These are phyloP conservation scores for Kockovaella imperatae DNA, from an alignment of 768 basidiomycete species.

Conservation along the genomic window DNA sequence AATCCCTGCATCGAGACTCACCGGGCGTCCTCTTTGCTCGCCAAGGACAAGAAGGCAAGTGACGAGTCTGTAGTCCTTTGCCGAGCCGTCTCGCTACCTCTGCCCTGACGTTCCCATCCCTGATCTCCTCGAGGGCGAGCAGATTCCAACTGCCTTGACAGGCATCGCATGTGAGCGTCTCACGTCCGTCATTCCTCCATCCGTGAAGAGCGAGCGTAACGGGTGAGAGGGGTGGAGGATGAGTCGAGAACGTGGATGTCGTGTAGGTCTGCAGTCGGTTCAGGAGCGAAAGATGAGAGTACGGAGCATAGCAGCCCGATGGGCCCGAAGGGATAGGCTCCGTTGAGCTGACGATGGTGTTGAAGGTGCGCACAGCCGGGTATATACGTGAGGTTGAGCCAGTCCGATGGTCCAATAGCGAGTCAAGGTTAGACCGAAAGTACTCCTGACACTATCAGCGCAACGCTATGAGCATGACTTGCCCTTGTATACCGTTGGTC, in stretches of 20 bases:
- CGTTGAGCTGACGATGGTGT: conserved; percentile 12
- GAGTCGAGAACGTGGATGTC: neutral
- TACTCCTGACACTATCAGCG: conserved; percentile 13
- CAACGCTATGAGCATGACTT: neutral
- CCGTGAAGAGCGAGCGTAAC: conserved; percentile 13
- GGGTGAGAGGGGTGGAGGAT: conserved; percentile 8
- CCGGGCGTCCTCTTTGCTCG: conserved; percentile 14
- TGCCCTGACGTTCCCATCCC: conserved; percentile 9
- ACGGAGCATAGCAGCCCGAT: conserved; percentile 16
- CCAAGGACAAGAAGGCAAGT: conserved; percentile 27
- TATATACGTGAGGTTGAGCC: conserved; percentile 3
- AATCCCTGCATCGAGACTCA: conserved; percentile 4
- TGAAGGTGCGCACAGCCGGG: neutral
- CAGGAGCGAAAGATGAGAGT: conserved; percentile 21
- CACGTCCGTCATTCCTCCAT: conserved; percentile 14
- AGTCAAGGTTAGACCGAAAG: conserved; percentile 15
- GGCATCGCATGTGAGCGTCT: conserved; percentile 13
- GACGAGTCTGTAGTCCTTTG: conserved; percentile 8
- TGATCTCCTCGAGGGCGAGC: conserved; percentile 15
- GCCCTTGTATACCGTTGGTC: conserved; percentile 4
- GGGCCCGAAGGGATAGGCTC: conserved; percentile 16
- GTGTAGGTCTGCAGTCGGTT: conserved; percentile 21
- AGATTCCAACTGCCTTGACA: conserved; percentile 14
- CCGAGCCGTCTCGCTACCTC: conserved; percentile 24
- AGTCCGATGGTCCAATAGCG: conserved; percentile 6